Conservation (phyloP, 2,329 filamentous ascomycete species). For the Colletotrichum plurivorum region DNA sequence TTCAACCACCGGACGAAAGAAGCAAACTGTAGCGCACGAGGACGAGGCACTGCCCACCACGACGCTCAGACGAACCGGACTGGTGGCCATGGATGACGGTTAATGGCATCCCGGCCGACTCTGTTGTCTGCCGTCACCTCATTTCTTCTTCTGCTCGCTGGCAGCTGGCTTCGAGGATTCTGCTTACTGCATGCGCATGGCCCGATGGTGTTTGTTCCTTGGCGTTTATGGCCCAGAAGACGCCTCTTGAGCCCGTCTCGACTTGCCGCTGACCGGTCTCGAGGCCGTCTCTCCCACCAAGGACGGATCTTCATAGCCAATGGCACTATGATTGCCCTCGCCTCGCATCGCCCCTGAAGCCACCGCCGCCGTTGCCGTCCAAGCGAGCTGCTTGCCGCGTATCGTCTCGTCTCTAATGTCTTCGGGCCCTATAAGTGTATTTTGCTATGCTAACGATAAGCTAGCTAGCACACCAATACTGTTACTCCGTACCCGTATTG, state of each 20-base stretch:
- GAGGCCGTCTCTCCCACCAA: constrained; percentile 3
- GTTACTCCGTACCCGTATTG: too few relatives aligned
- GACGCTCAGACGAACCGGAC: constrained; percentile 22
- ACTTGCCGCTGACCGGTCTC: not conserved
- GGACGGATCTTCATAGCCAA: constrained; percentile 17
- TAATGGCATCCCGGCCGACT: not conserved
- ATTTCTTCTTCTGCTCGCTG: not conserved
- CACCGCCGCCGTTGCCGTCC: constrained; percentile 14
- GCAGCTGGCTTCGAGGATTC: not conserved
- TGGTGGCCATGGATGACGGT: too few relatives aligned
- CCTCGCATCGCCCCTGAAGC: constrained; percentile 10
- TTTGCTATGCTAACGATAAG: not conserved
- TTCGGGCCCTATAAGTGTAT: constrained; percentile 3
- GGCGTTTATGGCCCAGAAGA: not conserved
- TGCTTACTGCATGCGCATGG: constrained; percentile 16
- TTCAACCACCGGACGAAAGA: not conserved
- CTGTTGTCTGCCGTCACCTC: not conserved
- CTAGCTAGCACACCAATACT: too few relatives aligned
- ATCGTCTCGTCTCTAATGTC: not conserved
- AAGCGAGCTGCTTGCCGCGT: constrained; percentile 18
- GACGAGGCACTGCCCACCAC: constrained; percentile 15
- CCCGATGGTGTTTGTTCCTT: not conserved
- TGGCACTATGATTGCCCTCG: constrained; percentile 19
- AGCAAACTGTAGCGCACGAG: not conserved
- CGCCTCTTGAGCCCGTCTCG: not conserved